These are phyloP conservation scores for Plasmodium gallinaceum DNA, from an alignment of 169 alveolate genomes.

Conservation along the genomic window DNA sequence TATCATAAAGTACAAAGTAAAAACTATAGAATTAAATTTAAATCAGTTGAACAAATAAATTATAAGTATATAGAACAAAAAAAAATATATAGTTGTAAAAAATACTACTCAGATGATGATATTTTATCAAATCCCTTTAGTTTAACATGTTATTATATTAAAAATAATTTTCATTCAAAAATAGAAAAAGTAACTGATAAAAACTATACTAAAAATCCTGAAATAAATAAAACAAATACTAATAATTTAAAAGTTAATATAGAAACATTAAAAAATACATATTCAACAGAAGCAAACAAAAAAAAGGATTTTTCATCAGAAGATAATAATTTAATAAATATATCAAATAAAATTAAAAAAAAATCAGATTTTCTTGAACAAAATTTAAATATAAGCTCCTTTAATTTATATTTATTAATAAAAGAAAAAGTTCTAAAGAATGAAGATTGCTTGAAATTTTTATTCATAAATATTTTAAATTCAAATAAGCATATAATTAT, in stretches of 20 bases:
- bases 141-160: conserved; percentile 32
- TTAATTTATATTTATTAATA: conserved; percentile 47
- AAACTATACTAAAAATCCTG: not conserved
- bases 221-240: not conserved
- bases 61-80: conserved; percentile 17
- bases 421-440: conserved; percentile 62
- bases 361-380: not conserved
- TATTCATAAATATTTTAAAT: conserved; percentile 14
- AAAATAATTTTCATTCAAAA: not conserved
- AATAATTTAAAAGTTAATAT: not conserved
- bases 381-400: conserved; percentile 43
- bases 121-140: not conserved
- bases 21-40: conserved; percentile 6
- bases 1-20: not conserved
- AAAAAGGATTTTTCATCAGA: not conserved
- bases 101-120: conserved; percentile 40
- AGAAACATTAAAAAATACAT: not conserved
- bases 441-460: conserved; percentile 1
- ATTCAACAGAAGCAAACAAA: not conserved
- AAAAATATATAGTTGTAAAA: conserved; percentile 14
- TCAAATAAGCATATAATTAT: conserved; percentile 26
- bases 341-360: not conserved
- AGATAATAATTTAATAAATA: not conserved
- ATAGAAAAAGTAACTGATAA: not conserved
- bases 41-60: not conserved